Percentiles rank a stretch among this genome's conserved stretches.
Evolutionary conservation across 805 yeast genomes (phyloP).

Genomic region (Cyberlindnera xishuangbannaensis): DNA sequence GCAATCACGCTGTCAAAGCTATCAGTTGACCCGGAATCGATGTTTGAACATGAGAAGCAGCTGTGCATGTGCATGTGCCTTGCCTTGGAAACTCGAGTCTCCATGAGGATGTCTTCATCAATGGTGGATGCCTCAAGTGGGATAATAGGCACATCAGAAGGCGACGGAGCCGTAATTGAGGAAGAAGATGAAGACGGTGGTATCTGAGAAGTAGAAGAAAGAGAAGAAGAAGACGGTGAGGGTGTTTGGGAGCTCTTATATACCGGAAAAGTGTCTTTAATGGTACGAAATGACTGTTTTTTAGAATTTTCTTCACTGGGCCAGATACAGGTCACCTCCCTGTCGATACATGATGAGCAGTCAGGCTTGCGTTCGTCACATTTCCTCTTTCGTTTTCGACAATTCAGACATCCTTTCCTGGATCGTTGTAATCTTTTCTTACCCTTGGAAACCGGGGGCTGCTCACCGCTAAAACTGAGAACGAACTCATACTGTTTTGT

Average conservation of each 20-base stretch:
- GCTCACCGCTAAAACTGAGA: conserved; percentile 3
- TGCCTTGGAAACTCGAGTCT: conserved; percentile 1
- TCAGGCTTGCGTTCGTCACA: conserved; percentile 47
- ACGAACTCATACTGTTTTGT: conserved; percentile 8
- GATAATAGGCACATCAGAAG: conserved; percentile 4
- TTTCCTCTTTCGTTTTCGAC: conserved; percentile 59
- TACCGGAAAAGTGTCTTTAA: conserved; percentile 1
- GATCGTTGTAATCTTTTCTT: conserved; percentile 2
- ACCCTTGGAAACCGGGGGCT: background rate
- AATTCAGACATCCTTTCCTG: conserved; percentile 6
- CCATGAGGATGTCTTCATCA: conserved; percentile 5
- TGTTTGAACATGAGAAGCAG: no score
- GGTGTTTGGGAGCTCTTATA: background rate
- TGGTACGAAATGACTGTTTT: background rate
- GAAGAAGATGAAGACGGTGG: no score
- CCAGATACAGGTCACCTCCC: conserved; percentile 25
- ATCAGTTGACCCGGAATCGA: no score
- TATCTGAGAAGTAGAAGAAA: no score
- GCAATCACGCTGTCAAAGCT: background rate
- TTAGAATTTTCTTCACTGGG: conserved; percentile 5
- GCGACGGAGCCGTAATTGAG: no score
- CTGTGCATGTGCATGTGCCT: background rate
- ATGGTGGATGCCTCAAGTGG: conserved; percentile 5
- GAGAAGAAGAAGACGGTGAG: background rate
- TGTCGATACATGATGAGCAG: conserved; percentile 36